Conservation (phyloP, 805 yeast genomes). For the Pichia eremophila region DNA sequence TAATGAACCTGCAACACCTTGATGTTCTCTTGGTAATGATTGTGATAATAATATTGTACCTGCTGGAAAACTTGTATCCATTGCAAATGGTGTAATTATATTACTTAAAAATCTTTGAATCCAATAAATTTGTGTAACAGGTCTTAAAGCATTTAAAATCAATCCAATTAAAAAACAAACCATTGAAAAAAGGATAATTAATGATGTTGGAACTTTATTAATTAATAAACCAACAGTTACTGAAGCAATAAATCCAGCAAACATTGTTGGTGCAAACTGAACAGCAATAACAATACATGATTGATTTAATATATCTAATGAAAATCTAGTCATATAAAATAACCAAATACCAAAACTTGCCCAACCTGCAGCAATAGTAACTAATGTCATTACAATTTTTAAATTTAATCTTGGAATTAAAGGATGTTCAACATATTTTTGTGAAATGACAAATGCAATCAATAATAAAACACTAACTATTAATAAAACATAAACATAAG, state of each 20-base stretch:
- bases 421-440: slow-evolving; percentile 28
- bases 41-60: slow-evolving; percentile 56
- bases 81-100: slow-evolving; percentile 55
- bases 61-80: slow-evolving; percentile 75
- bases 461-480: slow-evolving; percentile 39
- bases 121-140: slow-evolving; percentile 53
- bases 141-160: slow-evolving; percentile 44
- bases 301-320: slow-evolving; percentile 41
- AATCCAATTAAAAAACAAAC: slow-evolving; percentile 46
- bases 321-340: slow-evolving; percentile 49
- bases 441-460: slow-evolving; percentile 38
- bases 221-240: slow-evolving; percentile 40
- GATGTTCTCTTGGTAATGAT: slow-evolving; percentile 50
- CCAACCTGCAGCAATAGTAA: slow-evolving; percentile 58
- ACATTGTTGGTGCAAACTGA: slow-evolving; percentile 35
- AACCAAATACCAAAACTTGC: slow-evolving; percentile 69
- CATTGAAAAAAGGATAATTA: slow-evolving; percentile 41
- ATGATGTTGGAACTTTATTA: slow-evolving; percentile 37
- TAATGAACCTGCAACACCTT: slow-evolving; percentile 72
- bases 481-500: slow-evolving; percentile 50
- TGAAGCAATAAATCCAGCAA: slow-evolving; percentile 51
- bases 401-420: slow-evolving; percentile 32
- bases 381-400: slow-evolving; percentile 39
- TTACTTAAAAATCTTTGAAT: slow-evolving; percentile 46
- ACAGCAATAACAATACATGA: slow-evolving; percentile 38